phyloP scores from a whole-genome alignment of 1,284 basidiomycete species.

The Phenoliferia sp. region DNA sequence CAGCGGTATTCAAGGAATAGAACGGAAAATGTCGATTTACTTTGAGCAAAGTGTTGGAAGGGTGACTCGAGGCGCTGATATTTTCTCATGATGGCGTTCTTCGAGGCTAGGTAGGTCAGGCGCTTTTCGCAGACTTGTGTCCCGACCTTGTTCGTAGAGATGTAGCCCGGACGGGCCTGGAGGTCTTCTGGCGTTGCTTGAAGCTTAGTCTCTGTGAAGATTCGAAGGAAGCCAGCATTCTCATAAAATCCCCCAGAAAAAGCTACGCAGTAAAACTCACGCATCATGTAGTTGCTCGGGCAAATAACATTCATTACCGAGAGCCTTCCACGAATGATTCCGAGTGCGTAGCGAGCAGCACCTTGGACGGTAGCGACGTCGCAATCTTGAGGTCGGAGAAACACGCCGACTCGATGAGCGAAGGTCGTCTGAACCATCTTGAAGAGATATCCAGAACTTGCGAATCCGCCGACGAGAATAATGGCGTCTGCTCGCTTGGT shows the following conservation, averaged over 20 bases:
- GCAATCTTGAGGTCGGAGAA: slow-evolving; percentile 69
- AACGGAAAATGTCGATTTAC: slow-evolving; percentile 44
- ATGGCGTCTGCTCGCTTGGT: slow-evolving; percentile 67
- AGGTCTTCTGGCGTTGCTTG: slow-evolving; percentile 74
- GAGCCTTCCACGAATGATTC: slow-evolving; percentile 49
- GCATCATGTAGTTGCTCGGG: slow-evolving; percentile 75
- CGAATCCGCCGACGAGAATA: slow-evolving; percentile 77
- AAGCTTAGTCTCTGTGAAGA: slow-evolving; percentile 59
- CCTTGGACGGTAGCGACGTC: slow-evolving; percentile 77
- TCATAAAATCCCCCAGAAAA: too few relatives aligned
- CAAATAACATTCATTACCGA: slow-evolving; percentile 71
- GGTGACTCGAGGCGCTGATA: slow-evolving; percentile 73
- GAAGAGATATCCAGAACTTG: slow-evolving; percentile 72
- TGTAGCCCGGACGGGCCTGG: slow-evolving; percentile 70
- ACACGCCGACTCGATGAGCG: slow-evolving; percentile 58
- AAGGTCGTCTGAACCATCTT: slow-evolving; percentile 65
- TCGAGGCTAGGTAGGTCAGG: slow-evolving; percentile 55
- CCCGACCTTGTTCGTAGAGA: slow-evolving; percentile 65
- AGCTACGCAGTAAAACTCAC: slow-evolving; percentile 42
- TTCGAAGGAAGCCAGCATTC: background rate
- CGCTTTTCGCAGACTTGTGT: slow-evolving; percentile 72
- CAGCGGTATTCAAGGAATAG: background rate
- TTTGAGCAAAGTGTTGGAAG: slow-evolving; percentile 66
- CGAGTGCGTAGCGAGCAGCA: slow-evolving; percentile 72
- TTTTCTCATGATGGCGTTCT: slow-evolving; percentile 74